Evolutionary conservation across 495 filamentous ascomycete genomes (phyloP).

Genomic region (Acidomyces sp.): DNA sequence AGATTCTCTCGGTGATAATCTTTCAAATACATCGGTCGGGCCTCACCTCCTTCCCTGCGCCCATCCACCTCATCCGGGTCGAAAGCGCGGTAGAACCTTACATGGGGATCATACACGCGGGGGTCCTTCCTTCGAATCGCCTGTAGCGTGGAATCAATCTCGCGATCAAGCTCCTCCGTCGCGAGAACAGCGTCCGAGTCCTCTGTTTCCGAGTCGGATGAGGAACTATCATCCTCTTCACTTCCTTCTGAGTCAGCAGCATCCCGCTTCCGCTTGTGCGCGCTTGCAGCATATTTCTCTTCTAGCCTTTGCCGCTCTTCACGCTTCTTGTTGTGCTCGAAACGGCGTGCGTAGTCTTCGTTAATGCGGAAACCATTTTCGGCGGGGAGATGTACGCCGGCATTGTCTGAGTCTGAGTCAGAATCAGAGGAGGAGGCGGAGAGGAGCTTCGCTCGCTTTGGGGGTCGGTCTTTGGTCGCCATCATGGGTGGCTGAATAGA

Average conservation of each 20-base stretch:
- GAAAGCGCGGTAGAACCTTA: conserved; percentile 58
- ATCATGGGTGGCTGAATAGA: not conserved
- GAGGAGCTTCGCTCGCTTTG: conserved; percentile 18
- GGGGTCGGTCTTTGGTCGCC: too few relatives aligned
- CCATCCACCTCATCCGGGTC: conserved; percentile 33
- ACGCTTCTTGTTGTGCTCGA: conserved; percentile 93
- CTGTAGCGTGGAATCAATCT: conserved; percentile 69
- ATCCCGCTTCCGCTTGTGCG: not conserved
- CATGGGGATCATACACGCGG: conserved; percentile 66
- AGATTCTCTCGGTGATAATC: conserved; percentile 88
- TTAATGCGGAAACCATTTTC: conserved; percentile 57
- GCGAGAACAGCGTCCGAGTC: conserved; percentile 79
- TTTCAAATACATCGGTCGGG: conserved; percentile 73
- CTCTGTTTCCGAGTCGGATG: conserved; percentile 62
- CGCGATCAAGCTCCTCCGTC: conserved; percentile 67
- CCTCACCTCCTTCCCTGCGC: conserved; percentile 52
- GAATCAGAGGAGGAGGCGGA: not conserved
- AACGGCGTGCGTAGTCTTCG: conserved; percentile 72
- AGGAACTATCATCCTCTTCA: conserved; percentile 38
- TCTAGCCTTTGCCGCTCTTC: conserved; percentile 73
- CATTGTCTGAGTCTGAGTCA: conserved; percentile 5
- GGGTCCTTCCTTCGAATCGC: conserved; percentile 86
- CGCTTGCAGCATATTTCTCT: conserved; percentile 22
- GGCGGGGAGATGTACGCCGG: conserved; percentile 1
- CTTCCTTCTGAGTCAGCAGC: too few relatives aligned